Evolutionary conservation across 345 rosid genomes (phyloP), one percentile per base, ranked within the genome.

Genomic region (Erodium maritimum): DNA sequence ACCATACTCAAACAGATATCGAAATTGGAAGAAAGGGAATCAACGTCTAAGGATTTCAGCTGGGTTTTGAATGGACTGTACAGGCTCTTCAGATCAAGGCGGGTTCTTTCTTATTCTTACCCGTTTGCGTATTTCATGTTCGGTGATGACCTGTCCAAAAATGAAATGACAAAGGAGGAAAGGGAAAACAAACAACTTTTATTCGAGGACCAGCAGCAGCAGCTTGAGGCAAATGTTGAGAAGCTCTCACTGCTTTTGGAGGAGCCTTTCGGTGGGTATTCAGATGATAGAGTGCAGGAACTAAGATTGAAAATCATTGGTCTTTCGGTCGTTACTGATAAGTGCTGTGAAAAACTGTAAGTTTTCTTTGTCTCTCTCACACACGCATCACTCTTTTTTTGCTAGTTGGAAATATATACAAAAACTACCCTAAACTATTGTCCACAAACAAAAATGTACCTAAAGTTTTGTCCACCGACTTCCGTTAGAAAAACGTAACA

Each of bases 161-260:
- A 86, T 66, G 91, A 82, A 70, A 88, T 88, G 95, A 78, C 80
- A 33, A 1, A 63, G 23, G 78, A 75, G 21, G 88, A 79, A 62
- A 82, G 90, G 66, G 90, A 75, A 52, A 77, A 82, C 46, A 91
- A 86, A 66, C 81, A 82, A 67, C 78, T 77, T 67, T 73, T 91
- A 33, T 91, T 88, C 64, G 97, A 91, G 80, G 94, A 91, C 73
- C 97, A 91, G 77, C 97, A 91, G 66, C 96, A 91, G 66, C 97
- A 87, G 72, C 94, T 91, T 42, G 97, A 91, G 75, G 75, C 76
- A 51, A 87, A 83, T 60, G 94, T 91, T 37, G 97, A 91, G 83
- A 91, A 71, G 53, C 96, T 91, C 55, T 91, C 97, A 19, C 82
- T 82, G 85, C 66, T 65, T 62, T 76, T 91, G 24, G 97, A 84